A percentile compares a stretch with the other conserved stretches of the same genome.
phyloP scores from a whole-genome alignment of 2,329 filamentous ascomycete genomes.

The Colletotrichum tofieldiae region DNA sequence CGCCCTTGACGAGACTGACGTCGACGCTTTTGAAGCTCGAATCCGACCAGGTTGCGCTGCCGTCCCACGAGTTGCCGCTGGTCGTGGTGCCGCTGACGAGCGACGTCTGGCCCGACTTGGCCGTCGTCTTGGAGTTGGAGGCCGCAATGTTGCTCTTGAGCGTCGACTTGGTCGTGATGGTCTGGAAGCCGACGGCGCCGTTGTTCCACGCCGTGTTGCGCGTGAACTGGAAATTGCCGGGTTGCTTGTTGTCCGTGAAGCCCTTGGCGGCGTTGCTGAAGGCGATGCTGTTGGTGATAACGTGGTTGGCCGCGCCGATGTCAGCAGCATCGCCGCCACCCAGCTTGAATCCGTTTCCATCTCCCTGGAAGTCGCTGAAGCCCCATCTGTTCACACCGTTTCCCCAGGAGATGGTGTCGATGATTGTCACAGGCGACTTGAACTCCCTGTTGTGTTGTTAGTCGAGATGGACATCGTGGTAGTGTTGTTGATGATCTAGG shows the following conservation, averaged over 20 bases:
- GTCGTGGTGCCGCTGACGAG: slow-evolving; percentile 44
- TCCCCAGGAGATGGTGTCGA: slow-evolving; percentile 62
- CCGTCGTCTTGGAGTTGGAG: slow-evolving; percentile 47
- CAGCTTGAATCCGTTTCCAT: slow-evolving; percentile 66
- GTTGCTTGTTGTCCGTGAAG: slow-evolving; percentile 63
- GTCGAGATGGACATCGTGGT: not conserved
- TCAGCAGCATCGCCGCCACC: slow-evolving; percentile 55
- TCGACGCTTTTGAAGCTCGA: slow-evolving; percentile 55
- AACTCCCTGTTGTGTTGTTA: slow-evolving; percentile 48
- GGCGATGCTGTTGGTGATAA: slow-evolving; percentile 61
- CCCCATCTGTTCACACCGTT: slow-evolving; percentile 63
- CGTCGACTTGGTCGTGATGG: slow-evolving; percentile 52
- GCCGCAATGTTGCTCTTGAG: slow-evolving; percentile 59
- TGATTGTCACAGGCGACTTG: slow-evolving; percentile 58
- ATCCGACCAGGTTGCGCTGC: slow-evolving; percentile 49
- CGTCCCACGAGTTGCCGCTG: slow-evolving; percentile 62
- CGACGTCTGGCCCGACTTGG: slow-evolving; percentile 46
- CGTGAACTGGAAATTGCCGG: slow-evolving; percentile 56
- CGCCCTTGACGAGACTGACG: slow-evolving; percentile 53
- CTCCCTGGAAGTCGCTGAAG: slow-evolving; percentile 60
- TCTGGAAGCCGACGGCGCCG: slow-evolving; percentile 57
- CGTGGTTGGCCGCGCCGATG: slow-evolving; percentile 58
- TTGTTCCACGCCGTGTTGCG: slow-evolving; percentile 65
- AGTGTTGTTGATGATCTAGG: not conserved
- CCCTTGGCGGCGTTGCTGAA: slow-evolving; percentile 61